Conservation (phyloP, 257 asterid genomes). For the Cruciata laevipes region DNA sequence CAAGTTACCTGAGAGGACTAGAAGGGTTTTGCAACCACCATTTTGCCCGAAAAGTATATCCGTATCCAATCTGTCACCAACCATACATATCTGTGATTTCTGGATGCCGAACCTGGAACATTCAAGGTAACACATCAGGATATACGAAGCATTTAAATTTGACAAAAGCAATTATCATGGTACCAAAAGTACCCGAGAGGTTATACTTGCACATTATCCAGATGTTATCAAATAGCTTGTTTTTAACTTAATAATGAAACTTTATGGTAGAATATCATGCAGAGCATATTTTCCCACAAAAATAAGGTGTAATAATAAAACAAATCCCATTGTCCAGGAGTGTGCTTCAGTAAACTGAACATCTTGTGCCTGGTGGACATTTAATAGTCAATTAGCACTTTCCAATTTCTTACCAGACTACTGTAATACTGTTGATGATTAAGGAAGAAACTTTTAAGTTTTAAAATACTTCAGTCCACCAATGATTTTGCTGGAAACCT, state of each 20-base stretch:
- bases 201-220: not conserved
- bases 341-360: conserved; percentile 1
- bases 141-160: not conserved
- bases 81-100: conserved; percentile 97
- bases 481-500: not conserved
- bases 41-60: conserved; percentile 94
- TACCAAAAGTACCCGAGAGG: not conserved
- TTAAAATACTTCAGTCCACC: not conserved
- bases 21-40: conserved; percentile 96
- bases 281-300: not conserved
- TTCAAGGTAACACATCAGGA: not conserved
- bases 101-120: conserved; percentile 62
- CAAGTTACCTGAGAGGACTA: conserved; percentile 77
- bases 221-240: not conserved
- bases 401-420: not conserved
- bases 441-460: not conserved
- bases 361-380: not conserved
- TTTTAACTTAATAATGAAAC: not conserved
- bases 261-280: not conserved
- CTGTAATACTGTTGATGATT: not conserved
- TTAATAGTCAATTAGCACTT: not conserved
- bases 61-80: conserved; percentile 89
- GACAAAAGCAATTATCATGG: not conserved
- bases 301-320: not conserved
- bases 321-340: not conserved